Evolutionary conservation across 306 rosid genomes (phyloP), one percentile per base, ranked within the genome.

Genomic region (Sicyos edulis): DNA sequence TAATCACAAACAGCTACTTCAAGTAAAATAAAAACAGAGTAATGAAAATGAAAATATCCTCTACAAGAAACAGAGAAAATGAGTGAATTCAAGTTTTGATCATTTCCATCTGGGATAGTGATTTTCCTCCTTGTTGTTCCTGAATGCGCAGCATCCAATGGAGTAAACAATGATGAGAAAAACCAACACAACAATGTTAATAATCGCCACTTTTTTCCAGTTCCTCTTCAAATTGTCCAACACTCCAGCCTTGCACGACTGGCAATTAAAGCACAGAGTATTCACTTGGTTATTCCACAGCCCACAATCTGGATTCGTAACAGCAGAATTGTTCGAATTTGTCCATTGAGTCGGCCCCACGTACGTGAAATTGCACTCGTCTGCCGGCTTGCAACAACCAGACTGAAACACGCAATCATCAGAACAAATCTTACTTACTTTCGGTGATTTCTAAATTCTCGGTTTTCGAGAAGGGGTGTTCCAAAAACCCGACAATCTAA

Each of bases 331-430:
- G 17, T 4, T 5, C 0, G 75, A 0, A 6, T 59, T 80, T 0
- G 0, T 81, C 97, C 97, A 92, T 0, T 13, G 16, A 0, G 82
- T 83, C 16, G 96, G 87, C 32, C 22, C 21, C 22, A 1, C 45
- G 66, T 83, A 89, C 6, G 4, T 17, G 63, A 82, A 92, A 6
- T 63, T 10, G 9, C 98, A 92, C 5, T 71, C 82, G 4, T 78
- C 69, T 0, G 96, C 16, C 51, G 98, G 98, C 82, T 88, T 92
- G 29, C 96, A 92, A 72, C 96, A 92, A 65, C 98, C 98, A 66
- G 92, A 80, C 96, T 92, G 85, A 82, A 69, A 4, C 4, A 1
- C 0, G n/a, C n/a, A 45, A 45, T 1, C 6, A 55, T 20, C 13
- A 12, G 11, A 6, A 57, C 15, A 57, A 57, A 21, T 0, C 22